Percentiles rank a stretch among this genome's conserved stretches.
Conservation (phyloP, 768 basidiomycete genomes). For the Coprinellus micaceus region DNA sequence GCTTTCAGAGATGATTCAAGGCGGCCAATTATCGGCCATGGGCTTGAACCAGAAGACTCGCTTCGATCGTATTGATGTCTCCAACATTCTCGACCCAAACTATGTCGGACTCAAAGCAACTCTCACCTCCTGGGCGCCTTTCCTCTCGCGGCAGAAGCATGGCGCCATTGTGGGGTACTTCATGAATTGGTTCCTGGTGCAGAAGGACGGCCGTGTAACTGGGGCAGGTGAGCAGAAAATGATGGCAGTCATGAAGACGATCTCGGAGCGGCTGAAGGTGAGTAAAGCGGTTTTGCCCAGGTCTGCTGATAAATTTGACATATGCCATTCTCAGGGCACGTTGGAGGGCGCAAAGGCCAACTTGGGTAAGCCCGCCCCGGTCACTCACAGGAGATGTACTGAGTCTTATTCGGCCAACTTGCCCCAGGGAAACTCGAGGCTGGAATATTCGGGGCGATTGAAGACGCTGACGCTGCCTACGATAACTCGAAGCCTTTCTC, state of each 20-base stretch:
- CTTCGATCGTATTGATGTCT: slow-evolving; percentile 48
- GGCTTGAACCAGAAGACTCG: slow-evolving; percentile 20
- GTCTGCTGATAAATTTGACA: too few species aligned
- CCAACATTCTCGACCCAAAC: slow-evolving; percentile 43
- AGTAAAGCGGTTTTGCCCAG: too few species aligned
- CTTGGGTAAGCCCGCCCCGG: too few species aligned
- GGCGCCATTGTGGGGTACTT: slow-evolving; percentile 40
- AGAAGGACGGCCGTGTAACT: slow-evolving; percentile 16
- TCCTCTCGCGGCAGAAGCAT: slow-evolving; percentile 27
- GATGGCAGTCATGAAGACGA: too few species aligned
- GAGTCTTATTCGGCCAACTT: too few species aligned
- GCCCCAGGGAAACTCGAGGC: too few species aligned
- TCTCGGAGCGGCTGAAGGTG: too few species aligned
- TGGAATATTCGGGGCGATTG: neutral
- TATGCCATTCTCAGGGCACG: too few species aligned
- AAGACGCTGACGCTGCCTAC: slow-evolving; percentile 20
- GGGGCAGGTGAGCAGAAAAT: neutral
- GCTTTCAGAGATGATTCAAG: slow-evolving; percentile 24
- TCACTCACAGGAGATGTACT: too few species aligned
- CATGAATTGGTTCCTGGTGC: slow-evolving; percentile 43
- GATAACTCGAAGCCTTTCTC: slow-evolving; percentile 37
- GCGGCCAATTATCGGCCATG: slow-evolving; percentile 12
- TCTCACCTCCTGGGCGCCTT: slow-evolving; percentile 33
- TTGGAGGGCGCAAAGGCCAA: too few species aligned
- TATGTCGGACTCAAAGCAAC: slow-evolving; percentile 36